These are phyloP conservation scores for Cucurbita argyrosperma DNA, from an alignment of 306 rosid species.

Conservation along the genomic window DNA sequence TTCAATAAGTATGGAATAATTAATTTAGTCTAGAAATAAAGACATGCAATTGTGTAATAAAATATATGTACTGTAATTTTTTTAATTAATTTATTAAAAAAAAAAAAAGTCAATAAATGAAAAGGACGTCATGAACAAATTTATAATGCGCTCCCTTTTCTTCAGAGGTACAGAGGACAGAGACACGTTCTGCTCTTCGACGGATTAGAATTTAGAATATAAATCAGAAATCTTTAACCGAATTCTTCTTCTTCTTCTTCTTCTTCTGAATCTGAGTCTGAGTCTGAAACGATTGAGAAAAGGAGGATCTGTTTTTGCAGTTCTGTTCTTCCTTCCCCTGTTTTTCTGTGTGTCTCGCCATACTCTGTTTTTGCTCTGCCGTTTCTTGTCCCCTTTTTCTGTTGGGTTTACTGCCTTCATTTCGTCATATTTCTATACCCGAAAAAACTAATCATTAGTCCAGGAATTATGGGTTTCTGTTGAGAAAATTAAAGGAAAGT, in stretches of 20 bases:
- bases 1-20: neutral
- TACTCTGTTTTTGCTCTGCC: neutral
- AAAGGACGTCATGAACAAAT: neutral
- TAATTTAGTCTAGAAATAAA: neutral
- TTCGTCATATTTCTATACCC: neutral
- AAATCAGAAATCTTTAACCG: neutral
- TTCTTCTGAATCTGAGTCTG: neutral
- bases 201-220: neutral
- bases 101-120: neutral
- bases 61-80: neutral
- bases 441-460: neutral
- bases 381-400: neutral
- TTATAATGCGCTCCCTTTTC: neutral
- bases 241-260: neutral
- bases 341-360: neutral
- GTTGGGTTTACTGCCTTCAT: neutral
- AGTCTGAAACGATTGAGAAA: neutral
- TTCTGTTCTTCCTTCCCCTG: neutral
- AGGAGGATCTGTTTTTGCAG: neutral
- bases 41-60: neutral
- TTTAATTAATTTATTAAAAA: too few species aligned
- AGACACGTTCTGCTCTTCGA: neutral
- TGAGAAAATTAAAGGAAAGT: neutral
- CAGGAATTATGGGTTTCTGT: slow-evolving; percentile 5
- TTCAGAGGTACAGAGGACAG: neutral